phyloP scores from a whole-genome alignment of 2,329 filamentous ascomycete genomes.

The Ophiostoma australiae region DNA sequence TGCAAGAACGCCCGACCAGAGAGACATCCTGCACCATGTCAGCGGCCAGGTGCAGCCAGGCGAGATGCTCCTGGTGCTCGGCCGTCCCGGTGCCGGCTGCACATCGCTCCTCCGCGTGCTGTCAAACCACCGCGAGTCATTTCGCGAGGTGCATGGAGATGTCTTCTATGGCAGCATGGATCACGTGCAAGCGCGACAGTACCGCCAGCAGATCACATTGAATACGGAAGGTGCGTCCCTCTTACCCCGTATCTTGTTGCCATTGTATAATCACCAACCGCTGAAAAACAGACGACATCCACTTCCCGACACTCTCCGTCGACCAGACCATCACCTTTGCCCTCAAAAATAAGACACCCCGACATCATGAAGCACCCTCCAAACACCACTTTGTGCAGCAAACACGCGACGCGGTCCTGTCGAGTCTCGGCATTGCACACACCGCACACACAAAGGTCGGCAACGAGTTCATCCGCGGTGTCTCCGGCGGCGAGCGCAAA shows the following conservation, averaged over 20 bases:
- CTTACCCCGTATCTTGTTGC: constrained; percentile 41
- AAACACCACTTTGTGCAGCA: constrained; percentile 50
- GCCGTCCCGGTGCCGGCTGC: constrained; percentile 69
- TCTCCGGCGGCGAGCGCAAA: constrained; percentile 68
- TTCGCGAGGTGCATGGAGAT: constrained; percentile 77
- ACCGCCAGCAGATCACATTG: constrained; percentile 43
- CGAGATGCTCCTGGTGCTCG: constrained; percentile 71
- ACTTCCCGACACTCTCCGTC: constrained; percentile 72
- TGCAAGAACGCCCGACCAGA: constrained; percentile 43
- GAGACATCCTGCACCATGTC: constrained; percentile 64
- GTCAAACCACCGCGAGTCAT: constrained; percentile 71
- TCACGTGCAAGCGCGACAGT: constrained; percentile 41
- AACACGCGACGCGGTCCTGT: constrained; percentile 67
- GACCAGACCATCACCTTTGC: constrained; percentile 77
- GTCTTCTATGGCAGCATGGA: constrained; percentile 62
- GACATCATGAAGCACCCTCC: constrained; percentile 60
- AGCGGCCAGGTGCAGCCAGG: constrained; percentile 65
- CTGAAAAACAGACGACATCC: constrained; percentile 73
- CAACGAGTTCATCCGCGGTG: constrained; percentile 70
- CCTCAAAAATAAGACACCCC: constrained; percentile 59
- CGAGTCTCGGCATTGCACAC: constrained; percentile 68
- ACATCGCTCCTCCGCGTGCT: constrained; percentile 74
- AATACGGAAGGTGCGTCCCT: constrained; percentile 51
- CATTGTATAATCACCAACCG: constrained; percentile 70
- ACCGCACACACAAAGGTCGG: constrained; percentile 70